Conservation (phyloP, 306 rosid species). For the Alnus glutinosa region DNA sequence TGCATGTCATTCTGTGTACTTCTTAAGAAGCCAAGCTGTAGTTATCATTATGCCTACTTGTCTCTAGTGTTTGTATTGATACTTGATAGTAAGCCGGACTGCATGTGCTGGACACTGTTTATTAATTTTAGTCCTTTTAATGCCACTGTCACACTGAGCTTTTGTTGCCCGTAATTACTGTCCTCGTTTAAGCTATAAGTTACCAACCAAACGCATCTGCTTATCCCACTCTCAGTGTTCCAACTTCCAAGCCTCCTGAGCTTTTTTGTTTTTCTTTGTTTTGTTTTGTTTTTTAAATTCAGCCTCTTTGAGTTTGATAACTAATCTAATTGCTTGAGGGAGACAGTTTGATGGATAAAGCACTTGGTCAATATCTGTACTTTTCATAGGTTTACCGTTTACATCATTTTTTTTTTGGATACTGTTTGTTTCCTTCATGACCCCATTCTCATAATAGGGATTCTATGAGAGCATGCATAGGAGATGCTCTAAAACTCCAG, state of each 20-base stretch:
- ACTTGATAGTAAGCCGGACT: background rate
- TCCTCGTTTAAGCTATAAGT: background rate
- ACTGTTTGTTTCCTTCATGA: background rate
- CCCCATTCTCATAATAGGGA: background rate
- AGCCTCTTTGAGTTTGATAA: background rate
- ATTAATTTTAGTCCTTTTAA: background rate
- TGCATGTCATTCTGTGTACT: slow-evolving; percentile 13
- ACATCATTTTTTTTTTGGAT: background rate
- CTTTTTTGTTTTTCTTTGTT: too few species aligned
- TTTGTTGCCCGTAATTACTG: background rate
- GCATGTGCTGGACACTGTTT: background rate
- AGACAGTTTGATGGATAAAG: background rate
- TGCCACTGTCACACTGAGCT: background rate
- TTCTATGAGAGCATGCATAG: too few species aligned
- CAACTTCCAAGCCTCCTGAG: background rate
- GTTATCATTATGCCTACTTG: background rate
- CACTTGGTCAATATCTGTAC: background rate
- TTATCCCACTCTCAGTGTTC: background rate
- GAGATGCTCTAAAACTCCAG: too few species aligned
- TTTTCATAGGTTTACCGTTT: background rate
- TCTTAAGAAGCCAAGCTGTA: slow-evolving; percentile 23
- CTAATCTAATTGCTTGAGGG: background rate
- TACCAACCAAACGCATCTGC: background rate
- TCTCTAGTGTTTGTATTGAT: background rate
- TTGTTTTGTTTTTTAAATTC: too few species aligned